Conservation (phyloP, 2,329 filamentous ascomycete genomes). For the Teratosphaeria gauchensis region DNA sequence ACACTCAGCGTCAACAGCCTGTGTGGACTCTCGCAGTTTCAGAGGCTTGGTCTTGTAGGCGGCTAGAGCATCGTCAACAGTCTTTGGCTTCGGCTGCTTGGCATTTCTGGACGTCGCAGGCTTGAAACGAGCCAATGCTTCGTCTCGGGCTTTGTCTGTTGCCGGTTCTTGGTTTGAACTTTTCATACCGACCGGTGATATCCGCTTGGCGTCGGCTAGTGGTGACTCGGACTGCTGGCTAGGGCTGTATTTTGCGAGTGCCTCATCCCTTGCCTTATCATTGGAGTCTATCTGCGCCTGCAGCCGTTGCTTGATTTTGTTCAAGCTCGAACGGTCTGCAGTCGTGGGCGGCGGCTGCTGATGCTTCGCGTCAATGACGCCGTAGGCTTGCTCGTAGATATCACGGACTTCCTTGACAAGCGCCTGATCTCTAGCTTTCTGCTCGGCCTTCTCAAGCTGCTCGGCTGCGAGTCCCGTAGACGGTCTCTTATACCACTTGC, state of each 20-base stretch:
- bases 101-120: not conserved
- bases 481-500: constrained; percentile 29
- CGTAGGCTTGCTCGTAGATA: constrained; percentile 36
- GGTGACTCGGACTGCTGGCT: not conserved
- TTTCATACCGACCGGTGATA: not conserved
- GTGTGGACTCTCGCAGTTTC: not conserved
- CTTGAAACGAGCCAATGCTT: not conserved
- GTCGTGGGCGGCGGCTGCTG: constrained; percentile 8
- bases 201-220: not conserved
- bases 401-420: constrained; percentile 30
- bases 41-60: not conserved
- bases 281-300: not conserved
- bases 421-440: constrained; percentile 21
- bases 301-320: not conserved
- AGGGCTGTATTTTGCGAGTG: not conserved
- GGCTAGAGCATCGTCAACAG: not conserved
- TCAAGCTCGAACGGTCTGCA: not conserved
- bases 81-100: not conserved
- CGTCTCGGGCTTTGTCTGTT: not conserved
- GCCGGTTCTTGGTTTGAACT: not conserved
- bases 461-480: not conserved
- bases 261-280: not conserved
- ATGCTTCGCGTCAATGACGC: constrained; percentile 26
- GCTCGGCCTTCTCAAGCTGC: constrained; percentile 7
- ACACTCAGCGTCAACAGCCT: constrained; percentile 13